phyloP scores from a whole-genome alignment of 139 green algal genomes.

The Chlorella sp. region DNA sequence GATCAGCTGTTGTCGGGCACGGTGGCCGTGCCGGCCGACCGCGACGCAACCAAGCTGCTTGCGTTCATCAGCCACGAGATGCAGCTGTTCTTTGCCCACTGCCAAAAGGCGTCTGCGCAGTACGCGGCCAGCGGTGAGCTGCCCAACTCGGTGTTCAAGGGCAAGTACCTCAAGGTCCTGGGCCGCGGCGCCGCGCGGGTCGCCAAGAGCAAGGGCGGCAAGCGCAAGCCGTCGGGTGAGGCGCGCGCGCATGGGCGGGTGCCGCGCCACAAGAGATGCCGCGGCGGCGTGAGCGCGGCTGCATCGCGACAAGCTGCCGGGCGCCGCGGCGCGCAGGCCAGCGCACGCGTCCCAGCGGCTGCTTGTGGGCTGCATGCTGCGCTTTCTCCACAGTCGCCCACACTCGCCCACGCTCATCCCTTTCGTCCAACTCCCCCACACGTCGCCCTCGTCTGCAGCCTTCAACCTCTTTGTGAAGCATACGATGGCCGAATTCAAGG shows the following conservation, averaged over 20 bases:
- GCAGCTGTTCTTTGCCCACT: slow-evolving; percentile 37
- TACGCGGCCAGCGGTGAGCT: slow-evolving; percentile 24
- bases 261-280: not conserved
- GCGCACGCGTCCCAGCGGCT: not conserved
- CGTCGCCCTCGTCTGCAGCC: slow-evolving; percentile 16
- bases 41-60: slow-evolving; percentile 12
- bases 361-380: not conserved
- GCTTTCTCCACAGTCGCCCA: not conserved
- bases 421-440: not conserved
- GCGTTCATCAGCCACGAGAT: slow-evolving; percentile 42
- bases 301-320: not conserved
- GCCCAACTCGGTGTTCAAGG: slow-evolving; percentile 30
- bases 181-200: not conserved
- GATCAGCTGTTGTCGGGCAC: not conserved
- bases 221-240: slow-evolving; percentile 34
- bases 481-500: slow-evolving; percentile 44
- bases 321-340: not conserved
- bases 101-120: slow-evolving; percentile 1
- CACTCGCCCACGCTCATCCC: not conserved
- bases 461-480: slow-evolving; percentile 57
- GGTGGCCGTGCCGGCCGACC: not conserved
- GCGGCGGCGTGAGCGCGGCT: not conserved
- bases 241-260: not conserved
- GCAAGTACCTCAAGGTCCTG: not conserved
- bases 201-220: slow-evolving; percentile 4